These are phyloP conservation scores for Aspergillus caelatus DNA, from an alignment of 2,329 filamentous ascomycete genomes.

Conservation along the genomic window DNA sequence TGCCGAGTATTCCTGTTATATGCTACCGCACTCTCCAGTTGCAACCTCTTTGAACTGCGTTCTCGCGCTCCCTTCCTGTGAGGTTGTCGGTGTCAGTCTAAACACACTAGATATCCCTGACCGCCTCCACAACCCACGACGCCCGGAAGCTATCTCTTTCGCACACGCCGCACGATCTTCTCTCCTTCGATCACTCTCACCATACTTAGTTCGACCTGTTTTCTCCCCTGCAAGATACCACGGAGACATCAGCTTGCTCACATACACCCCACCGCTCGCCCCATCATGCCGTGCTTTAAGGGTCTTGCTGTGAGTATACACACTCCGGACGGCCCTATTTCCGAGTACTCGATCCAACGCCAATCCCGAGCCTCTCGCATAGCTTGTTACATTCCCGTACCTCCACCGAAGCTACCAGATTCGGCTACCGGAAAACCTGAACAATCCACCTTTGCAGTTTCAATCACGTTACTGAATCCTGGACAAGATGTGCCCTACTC, in stretches of 20 bases:
- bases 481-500: constrained; percentile 91
- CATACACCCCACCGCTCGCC: background rate
- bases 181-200: constrained; percentile 5
- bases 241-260: constrained; percentile 7
- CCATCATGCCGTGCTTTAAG: constrained; percentile 91
- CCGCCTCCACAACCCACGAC: constrained; percentile 31
- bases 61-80: constrained; percentile 4
- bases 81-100: constrained; percentile 11
- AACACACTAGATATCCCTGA: constrained; percentile 22
- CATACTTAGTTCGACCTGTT: background rate
- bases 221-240: constrained; percentile 8
- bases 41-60: background rate
- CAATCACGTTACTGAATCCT: constrained; percentile 90
- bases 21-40: background rate
- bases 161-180: constrained; percentile 6
- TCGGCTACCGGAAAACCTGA: constrained; percentile 75
- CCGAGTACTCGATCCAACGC: constrained; percentile 93
- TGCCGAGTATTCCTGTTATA: background rate
- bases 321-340: constrained; percentile 74
- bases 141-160: constrained; percentile 10
- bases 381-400: constrained; percentile 95
- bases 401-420: constrained; percentile 76
- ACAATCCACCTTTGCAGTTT: constrained; percentile 95
- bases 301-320: constrained; percentile 98
- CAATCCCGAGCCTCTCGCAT: constrained; percentile 89